phyloP scores from a whole-genome alignment of 495 filamentous ascomycete species.

The Penicillium goetzii region DNA sequence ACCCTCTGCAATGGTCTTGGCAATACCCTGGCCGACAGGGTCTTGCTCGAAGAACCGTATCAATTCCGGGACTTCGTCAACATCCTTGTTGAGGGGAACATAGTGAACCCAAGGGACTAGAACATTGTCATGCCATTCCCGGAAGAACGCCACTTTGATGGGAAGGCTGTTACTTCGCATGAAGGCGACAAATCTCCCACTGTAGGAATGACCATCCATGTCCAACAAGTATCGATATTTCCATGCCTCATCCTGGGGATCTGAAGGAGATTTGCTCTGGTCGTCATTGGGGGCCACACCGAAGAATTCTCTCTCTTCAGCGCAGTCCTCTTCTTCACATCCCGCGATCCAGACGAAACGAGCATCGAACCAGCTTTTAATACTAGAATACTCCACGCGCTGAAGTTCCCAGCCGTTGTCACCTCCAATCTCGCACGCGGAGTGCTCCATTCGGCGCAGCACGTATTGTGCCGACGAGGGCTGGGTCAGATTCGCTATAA shows the following conservation, averaged over 20 bases:
- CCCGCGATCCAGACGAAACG: slow-evolving; percentile 17
- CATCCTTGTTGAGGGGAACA: slow-evolving; percentile 49
- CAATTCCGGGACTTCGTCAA: slow-evolving; percentile 51
- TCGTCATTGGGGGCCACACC: neutral
- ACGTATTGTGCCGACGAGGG: slow-evolving; percentile 10
- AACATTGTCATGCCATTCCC: slow-evolving; percentile 61
- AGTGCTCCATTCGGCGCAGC: neutral
- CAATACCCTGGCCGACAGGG: no score
- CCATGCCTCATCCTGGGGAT: slow-evolving; percentile 18
- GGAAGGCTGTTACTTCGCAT: slow-evolving; percentile 44
- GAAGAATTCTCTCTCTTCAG: slow-evolving; percentile 16
- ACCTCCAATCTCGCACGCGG: neutral
- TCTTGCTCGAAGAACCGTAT: slow-evolving; percentile 34
- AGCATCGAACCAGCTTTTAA: slow-evolving; percentile 17
- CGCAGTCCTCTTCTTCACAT: slow-evolving; percentile 23
- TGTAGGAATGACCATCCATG: slow-evolving; percentile 59
- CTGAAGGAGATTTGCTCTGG: neutral
- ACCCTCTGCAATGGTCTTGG: no score
- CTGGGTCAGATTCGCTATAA: slow-evolving; percentile 24
- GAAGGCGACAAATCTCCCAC: slow-evolving; percentile 54
- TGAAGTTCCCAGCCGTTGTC: slow-evolving; percentile 15
- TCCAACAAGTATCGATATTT: slow-evolving; percentile 45
- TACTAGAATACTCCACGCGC: neutral
- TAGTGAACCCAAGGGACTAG: slow-evolving; percentile 62
- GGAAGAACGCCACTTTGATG: slow-evolving; percentile 53